Percentiles rank a stretch among this genome's conserved stretches.
phyloP scores from a whole-genome alignment of 768 basidiomycete species.

The Trichaptum fuscoviolaceum region DNA sequence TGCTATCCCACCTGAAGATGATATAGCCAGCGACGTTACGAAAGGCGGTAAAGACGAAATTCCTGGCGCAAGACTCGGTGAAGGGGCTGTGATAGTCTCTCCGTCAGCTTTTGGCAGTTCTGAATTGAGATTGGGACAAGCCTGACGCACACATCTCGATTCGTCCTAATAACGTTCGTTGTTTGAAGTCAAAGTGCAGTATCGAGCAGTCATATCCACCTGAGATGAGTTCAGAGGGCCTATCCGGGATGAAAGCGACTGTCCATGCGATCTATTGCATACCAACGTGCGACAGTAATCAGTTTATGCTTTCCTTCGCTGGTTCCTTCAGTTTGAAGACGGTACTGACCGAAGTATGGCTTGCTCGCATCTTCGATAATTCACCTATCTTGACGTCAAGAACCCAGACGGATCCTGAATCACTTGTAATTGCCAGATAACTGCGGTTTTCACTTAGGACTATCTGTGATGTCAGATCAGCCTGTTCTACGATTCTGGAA shows the following conservation, averaged over 20 bases:
- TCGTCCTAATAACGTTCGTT: conserved; percentile 52
- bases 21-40: conserved; percentile 57
- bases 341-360: neutral
- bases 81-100: conserved; percentile 20
- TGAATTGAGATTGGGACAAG: conserved; percentile 8
- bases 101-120: conserved; percentile 2
- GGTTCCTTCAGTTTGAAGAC: conserved; percentile 1
- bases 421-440: conserved; percentile 60
- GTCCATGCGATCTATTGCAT: conserved; percentile 57
- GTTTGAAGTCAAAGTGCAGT: conserved; percentile 60
- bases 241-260: conserved; percentile 65
- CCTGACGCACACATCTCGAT: conserved; percentile 49
- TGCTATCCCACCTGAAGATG: conserved; percentile 53
- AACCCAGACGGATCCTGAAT: conserved; percentile 63
- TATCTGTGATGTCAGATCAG: conserved; percentile 51
- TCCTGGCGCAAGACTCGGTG: conserved; percentile 32
- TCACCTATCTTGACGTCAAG: conserved; percentile 48
- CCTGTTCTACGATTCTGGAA: conserved; percentile 4
- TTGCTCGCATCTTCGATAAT: neutral
- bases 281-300: no score
- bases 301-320: no score
- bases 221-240: conserved; percentile 68
- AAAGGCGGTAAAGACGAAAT: conserved; percentile 72
- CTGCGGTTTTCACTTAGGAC: conserved; percentile 48
- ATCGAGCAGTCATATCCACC: conserved; percentile 71